phyloP scores from a whole-genome alignment of 225 moss, liverwort and hornwort genomes.

The Sphagnum tenellum region DNA sequence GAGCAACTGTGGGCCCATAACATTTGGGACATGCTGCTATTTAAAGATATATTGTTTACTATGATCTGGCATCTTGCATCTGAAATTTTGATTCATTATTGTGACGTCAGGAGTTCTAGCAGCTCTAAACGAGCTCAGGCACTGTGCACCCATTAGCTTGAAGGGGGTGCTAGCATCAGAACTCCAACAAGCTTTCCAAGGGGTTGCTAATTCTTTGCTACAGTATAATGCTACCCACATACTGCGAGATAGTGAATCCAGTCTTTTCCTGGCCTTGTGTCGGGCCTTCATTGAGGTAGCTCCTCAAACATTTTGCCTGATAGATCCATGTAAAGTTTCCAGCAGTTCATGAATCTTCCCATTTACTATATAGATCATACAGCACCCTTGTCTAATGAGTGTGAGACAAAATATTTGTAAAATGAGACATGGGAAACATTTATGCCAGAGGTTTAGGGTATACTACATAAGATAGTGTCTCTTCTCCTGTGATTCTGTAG shows the following conservation, averaged over 20 bases:
- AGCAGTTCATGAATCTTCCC: not conserved
- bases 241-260: constrained; percentile 79
- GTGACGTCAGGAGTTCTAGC: constrained; percentile 68
- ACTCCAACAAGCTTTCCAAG: constrained; percentile 70
- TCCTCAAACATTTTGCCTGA: not conserved
- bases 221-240: constrained; percentile 92
- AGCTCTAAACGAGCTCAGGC: constrained; percentile 86
- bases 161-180: constrained; percentile 68
- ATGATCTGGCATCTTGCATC: no score
- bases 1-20: no score
- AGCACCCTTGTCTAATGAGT: no score
- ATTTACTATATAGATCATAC: no score
- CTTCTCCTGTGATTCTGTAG: not conserved
- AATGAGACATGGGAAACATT: not conserved
- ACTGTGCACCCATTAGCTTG: constrained; percentile 89
- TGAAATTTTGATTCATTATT: not conserved
- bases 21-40: no score
- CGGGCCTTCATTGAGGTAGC: constrained; percentile 92
- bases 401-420: no score
- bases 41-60: no score
- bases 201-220: constrained; percentile 75
- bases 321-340: not conserved
- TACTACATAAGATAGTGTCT: not conserved
- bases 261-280: constrained; percentile 81
- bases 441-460: not conserved